Conservation (phyloP, 768 basidiomycete species). For the Hygrophorus pudorinus region DNA sequence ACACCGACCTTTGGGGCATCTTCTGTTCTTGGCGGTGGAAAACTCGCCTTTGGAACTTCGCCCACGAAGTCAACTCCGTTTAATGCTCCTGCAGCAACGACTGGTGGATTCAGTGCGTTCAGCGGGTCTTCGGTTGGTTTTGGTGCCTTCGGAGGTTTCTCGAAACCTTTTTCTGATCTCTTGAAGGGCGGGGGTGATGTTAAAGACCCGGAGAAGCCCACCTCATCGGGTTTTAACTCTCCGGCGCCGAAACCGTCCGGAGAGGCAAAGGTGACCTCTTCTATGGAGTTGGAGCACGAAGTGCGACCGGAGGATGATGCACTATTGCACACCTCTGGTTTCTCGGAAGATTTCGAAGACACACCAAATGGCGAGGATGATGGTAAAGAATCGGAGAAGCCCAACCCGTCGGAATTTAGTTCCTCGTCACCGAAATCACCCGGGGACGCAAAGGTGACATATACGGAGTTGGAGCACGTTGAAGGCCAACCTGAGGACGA, state of each 20-base stretch:
- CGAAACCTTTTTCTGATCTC: slow-evolving; percentile 54
- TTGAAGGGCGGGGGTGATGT: slow-evolving; percentile 31
- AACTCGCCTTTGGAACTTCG: slow-evolving; percentile 22
- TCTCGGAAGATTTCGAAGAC: no score
- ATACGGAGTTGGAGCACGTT: slow-evolving; percentile 24
- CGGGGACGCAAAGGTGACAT: slow-evolving; percentile 17
- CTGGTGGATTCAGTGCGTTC: slow-evolving; percentile 44
- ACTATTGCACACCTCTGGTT: no score
- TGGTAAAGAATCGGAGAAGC: neutral
- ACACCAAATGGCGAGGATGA: neutral
- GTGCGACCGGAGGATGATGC: no score
- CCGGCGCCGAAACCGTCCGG: neutral
- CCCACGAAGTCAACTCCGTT: slow-evolving; percentile 13
- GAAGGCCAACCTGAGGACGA: slow-evolving; percentile 14
- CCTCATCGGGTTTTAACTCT: neutral
- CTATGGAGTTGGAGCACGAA: no score
- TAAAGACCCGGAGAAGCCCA: slow-evolving; percentile 15
- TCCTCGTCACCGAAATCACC: slow-evolving; percentile 6
- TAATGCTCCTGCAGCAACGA: slow-evolving; percentile 16
- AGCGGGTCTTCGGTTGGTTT: slow-evolving; percentile 34
- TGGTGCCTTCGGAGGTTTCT: slow-evolving; percentile 27
- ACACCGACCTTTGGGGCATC: slow-evolving; percentile 29
- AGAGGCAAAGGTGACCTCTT: neutral
- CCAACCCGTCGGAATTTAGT: neutral
- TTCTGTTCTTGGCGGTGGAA: slow-evolving; percentile 23